These are phyloP conservation scores for Aspergillus terreus DNA, from an alignment of 2,329 filamentous ascomycete species.

Conservation along the genomic window DNA sequence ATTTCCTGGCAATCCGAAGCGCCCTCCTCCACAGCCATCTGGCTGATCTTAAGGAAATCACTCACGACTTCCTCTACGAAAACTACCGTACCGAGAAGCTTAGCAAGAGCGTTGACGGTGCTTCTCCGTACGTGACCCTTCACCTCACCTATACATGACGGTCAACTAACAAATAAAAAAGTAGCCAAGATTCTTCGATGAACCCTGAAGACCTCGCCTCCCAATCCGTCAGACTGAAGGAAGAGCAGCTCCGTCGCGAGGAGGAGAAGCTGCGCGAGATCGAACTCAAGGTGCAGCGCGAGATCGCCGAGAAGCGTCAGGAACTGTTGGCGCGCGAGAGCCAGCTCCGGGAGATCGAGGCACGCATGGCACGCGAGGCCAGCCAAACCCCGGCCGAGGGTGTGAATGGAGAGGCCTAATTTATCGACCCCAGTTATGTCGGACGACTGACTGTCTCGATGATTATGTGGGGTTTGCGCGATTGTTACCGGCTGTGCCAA, in stretches of 20 bases:
- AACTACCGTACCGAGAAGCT: constrained; percentile 99
- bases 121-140: constrained; percentile 68
- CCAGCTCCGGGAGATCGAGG: constrained; percentile 97
- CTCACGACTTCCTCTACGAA: constrained; percentile 98
- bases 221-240: constrained; percentile 97
- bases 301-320: constrained; percentile 99
- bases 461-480: constrained; percentile 13
- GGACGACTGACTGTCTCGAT: constrained; percentile 18
- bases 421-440: constrained; percentile 11
- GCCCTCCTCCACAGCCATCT: constrained; percentile 96
- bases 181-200: constrained; percentile 75
- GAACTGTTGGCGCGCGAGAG: constrained; percentile 96
- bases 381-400: constrained; percentile 39
- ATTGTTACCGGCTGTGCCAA: constrained; percentile 34
- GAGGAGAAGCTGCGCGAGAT: constrained; percentile 99
- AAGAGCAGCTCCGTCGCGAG: constrained; percentile 97
- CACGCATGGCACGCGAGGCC: constrained; percentile 87
- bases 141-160: neutral
- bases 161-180: constrained; percentile 27
- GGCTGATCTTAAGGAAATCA: constrained; percentile 98
- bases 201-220: constrained; percentile 96
- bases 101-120: constrained; percentile 95
- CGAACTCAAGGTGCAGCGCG: constrained; percentile 98
- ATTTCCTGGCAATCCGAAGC: constrained; percentile 95
- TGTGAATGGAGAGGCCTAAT: constrained; percentile 36